Evolutionary conservation across 1,284 basidiomycete species (phyloP), one percentile per base, ranked within the genome.

Genomic region (Leccinum holopus): DNA sequence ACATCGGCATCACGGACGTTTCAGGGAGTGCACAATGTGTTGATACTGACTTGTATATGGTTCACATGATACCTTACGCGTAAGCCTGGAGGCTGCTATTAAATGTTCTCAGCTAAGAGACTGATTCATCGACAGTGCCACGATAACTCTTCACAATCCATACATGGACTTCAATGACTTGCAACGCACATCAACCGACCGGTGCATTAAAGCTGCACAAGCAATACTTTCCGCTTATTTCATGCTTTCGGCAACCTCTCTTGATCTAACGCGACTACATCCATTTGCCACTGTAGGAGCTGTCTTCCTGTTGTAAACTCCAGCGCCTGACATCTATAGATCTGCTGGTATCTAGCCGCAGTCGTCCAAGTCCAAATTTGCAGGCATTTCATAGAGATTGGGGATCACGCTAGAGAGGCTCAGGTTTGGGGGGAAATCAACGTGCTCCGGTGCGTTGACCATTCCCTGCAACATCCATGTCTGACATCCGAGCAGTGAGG

Each of bases 331-430:
- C 62, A 61, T 70, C 63, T 25, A n/a, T 67, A 93, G 91, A 92
- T 93, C 58, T 92, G 91, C 71, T 93, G 91, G 91, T 93, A 93
- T 74, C 83, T 93, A 18, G 91, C 91, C 5, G 91, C 91, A 28
- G 90, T 90, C 5, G 89, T 93, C 9, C 87, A 91, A 70, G 85
- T 93, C 49, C 91, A 93, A 68, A 79, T 91, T 51, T 93, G 91
- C 80, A 92, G 91, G 69, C 87, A 90, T 70, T 89, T 87, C 71
- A 92, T 93, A 65, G 90, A 92, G 70, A 84, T 84, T 44, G 85
- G 86, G 16, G 88, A 93, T 72, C 78, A 79, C 16, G 83, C 83
- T 55, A 79, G 84, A 64, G 91, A 93, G 74, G 84, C 87, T 30
- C 85, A 84, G 1, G 85, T 89, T 11, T 92, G 91, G 91, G 88